Base-by-base conservation (phyloP, 1,284 basidiomycete species). In the Tylopilus orsonianus region DNA sequence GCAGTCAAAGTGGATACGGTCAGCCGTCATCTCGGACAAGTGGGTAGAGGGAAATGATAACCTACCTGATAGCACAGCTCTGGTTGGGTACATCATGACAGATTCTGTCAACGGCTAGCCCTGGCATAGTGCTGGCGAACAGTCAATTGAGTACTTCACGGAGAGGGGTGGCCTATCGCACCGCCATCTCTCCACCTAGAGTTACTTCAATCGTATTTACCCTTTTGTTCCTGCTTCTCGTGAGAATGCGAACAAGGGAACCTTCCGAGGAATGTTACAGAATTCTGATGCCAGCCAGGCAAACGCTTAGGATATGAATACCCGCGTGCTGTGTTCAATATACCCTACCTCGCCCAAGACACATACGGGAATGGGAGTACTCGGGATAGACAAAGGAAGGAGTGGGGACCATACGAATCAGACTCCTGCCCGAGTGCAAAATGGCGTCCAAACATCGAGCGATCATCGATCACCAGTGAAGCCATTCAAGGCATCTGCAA, bases 221-320 rank as follows among this genome's bases (percentile, higher is more conserved):
- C 32, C 41, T 47, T 22, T 39, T 35, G 8, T 35, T 16, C 10
- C n/a, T 30, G 26, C 36, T 42, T 30, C 52, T 14, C 24, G 32
- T 42, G 36, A 50, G 55, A 54, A 54, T 19, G 18, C 33, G 9
- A 18, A 14, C 19, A 19, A 16, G 10, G 19, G 18, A 22, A 49
- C 4, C 2, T 30, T 9, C 14, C 9, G n/a, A 8, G 23, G 30
- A 39, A 50, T 1, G 14, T 29, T 14, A 13, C 32, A 27, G 23
- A 52, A 23, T 10, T 38, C 8, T 14, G 22, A 39, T 29, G 18
- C 14, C 19, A 20, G 14, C 24, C 34, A 35, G 5, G 29, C 16
- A 29, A 8, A 30, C 35, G 40, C 29, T 30, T 18, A 27, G 26
- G n/a, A 24, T n/a, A 30, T 26, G n/a, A 33, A 16, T 9, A 14